Percentiles rank a stretch among this genome's conserved stretches.
These are phyloP conservation scores for Lepidium sativum DNA, from an alignment of 345 rosid species.

Conservation along the genomic window DNA sequence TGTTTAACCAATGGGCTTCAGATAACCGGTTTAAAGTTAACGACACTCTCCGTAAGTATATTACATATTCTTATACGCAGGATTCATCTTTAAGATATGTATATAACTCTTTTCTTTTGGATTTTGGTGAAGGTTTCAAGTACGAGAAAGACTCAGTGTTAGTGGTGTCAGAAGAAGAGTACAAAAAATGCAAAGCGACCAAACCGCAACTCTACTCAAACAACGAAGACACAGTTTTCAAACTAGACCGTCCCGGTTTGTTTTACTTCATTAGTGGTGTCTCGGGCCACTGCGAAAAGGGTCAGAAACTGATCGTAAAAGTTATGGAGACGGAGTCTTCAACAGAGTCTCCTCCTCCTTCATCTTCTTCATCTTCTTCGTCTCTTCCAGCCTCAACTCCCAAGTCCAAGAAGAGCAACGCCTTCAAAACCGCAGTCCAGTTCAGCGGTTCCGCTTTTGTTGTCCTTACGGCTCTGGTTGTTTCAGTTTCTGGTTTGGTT, in stretches of 20 bases:
- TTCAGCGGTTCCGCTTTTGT: slow-evolving; percentile 5
- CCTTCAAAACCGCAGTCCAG: slow-evolving; percentile 1
- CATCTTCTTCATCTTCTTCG: slow-evolving; percentile 10
- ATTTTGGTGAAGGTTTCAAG: slow-evolving; percentile 35
- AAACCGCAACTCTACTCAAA: slow-evolving; percentile 52
- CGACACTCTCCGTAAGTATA: slow-evolving; percentile 52
- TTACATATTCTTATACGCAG: not conserved
- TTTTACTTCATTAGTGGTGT: slow-evolving; percentile 63
- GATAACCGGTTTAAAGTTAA: slow-evolving; percentile 54
- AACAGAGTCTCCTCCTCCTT: slow-evolving; percentile 18
- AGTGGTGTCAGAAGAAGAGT: slow-evolving; percentile 53
- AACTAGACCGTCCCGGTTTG: slow-evolving; percentile 40
- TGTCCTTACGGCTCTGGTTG: not conserved
- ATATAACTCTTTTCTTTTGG: not conserved
- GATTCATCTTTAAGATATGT: not conserved
- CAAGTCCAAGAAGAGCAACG: slow-evolving; percentile 21
- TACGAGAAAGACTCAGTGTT: slow-evolving; percentile 51
- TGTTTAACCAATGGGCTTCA: slow-evolving; percentile 79
- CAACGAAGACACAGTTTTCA: slow-evolving; percentile 37
- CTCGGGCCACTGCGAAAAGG: slow-evolving; percentile 49
- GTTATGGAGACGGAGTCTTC: slow-evolving; percentile 40
- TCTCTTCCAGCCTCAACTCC: slow-evolving; percentile 13
- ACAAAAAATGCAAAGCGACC: slow-evolving; percentile 42
- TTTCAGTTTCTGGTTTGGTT: slow-evolving; percentile 13
- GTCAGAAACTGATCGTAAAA: slow-evolving; percentile 63